Conservation (phyloP, 305 asterid genomes). For the Fraxinus paxiana region DNA sequence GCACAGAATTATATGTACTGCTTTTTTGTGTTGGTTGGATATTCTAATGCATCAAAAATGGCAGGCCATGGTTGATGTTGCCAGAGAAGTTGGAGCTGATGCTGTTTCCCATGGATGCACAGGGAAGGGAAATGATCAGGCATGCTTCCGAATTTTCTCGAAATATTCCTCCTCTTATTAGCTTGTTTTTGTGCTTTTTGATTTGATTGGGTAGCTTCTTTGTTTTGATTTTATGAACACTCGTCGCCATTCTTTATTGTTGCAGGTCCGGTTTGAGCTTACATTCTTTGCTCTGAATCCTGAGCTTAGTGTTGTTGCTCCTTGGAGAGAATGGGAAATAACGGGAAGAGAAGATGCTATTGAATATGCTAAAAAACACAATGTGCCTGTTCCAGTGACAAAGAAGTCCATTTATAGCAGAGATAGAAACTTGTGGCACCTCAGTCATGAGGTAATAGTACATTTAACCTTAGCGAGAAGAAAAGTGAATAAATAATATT, state of each 20-base stretch:
- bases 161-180: conserved; percentile 4
- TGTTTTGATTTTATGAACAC: neutral
- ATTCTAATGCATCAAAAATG: conserved; percentile 17
- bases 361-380: conserved; percentile 85
- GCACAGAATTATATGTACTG: neutral
- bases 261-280: conserved; percentile 94
- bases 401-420: conserved; percentile 96
- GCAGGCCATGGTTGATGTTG: conserved; percentile 99
- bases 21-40: neutral
- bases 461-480: neutral
- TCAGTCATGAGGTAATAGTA: conserved; percentile 80
- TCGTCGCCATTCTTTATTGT: conserved; percentile 17
- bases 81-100: conserved; percentile 97
- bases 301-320: conserved; percentile 88
- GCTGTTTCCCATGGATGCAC: conserved; percentile 98
- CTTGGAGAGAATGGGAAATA: conserved; percentile 99
- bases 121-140: conserved; percentile 97
- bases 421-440: conserved; percentile 97
- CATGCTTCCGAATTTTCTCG: conserved; percentile 26
- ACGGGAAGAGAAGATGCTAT: conserved; percentile 95
- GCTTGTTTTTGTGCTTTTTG: conserved; percentile 4
- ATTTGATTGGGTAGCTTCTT: neutral
- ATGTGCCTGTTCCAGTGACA: conserved; percentile 89
- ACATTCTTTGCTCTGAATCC: conserved; percentile 97
- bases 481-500: neutral